These are phyloP conservation scores for Claviceps capensis DNA, from an alignment of 2,329 filamentous ascomycete genomes.

Conservation along the genomic window DNA sequence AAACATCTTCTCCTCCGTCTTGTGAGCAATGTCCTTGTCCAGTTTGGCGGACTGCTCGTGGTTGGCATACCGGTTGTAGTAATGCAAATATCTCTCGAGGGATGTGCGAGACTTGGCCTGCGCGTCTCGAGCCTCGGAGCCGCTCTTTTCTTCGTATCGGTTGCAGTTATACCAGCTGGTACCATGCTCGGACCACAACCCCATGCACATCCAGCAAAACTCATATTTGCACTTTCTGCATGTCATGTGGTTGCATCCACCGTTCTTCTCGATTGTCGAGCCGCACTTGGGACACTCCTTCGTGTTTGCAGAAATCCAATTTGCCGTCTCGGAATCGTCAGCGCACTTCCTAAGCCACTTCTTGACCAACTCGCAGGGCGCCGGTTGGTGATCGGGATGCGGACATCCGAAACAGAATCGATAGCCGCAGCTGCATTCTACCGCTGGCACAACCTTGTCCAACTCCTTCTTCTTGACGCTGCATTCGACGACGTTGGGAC, in stretches of 20 bases:
- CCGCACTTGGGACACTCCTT: constrained; percentile 95
- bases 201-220: constrained; percentile 99
- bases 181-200: constrained; percentile 93
- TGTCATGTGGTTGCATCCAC: constrained; percentile 96
- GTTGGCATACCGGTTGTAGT: constrained; percentile 98
- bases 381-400: constrained; percentile 79
- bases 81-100: constrained; percentile 91
- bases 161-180: constrained; percentile 99
- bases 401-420: constrained; percentile 94
- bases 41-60: constrained; percentile 95
- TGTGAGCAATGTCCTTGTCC: constrained; percentile 88
- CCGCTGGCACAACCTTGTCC: constrained; percentile 73
- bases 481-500: constrained; percentile 84
- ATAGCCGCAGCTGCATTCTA: constrained; percentile 71
- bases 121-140: constrained; percentile 75
- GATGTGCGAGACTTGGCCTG: constrained; percentile 85
- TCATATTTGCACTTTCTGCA: constrained; percentile 92
- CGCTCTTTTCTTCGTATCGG: constrained; percentile 90
- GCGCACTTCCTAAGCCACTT: constrained; percentile 97
- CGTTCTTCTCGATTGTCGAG: constrained; percentile 98
- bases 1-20: constrained; percentile 99
- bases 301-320: constrained; percentile 98
- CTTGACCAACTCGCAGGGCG: constrained; percentile 83
- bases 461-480: constrained; percentile 78
- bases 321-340: constrained; percentile 94